Conservation (phyloP, 179 eudicot genomes). For the Sideroxylon spinosum region DNA sequence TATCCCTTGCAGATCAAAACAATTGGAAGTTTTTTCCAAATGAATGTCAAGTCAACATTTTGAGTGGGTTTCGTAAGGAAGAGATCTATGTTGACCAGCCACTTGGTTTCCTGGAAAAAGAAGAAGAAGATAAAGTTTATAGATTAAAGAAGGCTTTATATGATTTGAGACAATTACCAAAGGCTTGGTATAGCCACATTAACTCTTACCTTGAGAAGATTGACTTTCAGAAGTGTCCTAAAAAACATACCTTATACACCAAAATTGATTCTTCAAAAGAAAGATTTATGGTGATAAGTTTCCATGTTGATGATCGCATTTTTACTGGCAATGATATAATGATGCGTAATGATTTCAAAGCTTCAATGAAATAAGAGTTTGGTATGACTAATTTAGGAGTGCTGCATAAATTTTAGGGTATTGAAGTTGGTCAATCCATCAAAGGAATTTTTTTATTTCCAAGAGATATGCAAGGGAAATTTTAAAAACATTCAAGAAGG, state of each 20-base stretch:
- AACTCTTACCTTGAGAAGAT: not conserved
- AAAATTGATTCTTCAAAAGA: not conserved
- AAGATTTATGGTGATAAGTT: not conserved
- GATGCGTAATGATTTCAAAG: too few relatives aligned
- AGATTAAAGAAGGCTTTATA: too few relatives aligned
- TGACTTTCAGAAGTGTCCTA: constrained; percentile 8
- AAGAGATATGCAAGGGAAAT: not conserved
- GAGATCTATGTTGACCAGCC: constrained; percentile 1
- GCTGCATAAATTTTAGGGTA: not conserved
- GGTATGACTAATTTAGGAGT: not conserved
- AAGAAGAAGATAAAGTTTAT: not conserved
- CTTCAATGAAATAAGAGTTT: not conserved
- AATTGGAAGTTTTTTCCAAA: not conserved
- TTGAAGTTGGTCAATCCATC: not conserved
- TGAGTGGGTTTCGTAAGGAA: not conserved
- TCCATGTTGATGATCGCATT: constrained; percentile 2
- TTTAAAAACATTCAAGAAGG: constrained; percentile 6
- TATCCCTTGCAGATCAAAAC: not conserved
- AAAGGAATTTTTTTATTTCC: not conserved
- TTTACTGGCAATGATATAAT: not conserved
- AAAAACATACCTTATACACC: constrained; percentile 7
- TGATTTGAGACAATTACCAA: constrained; percentile 5
- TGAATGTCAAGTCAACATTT: constrained; percentile 8
- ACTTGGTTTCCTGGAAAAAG: not conserved
- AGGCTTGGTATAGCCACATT: constrained; percentile 7